Evolutionary conservation across 2,329 filamentous ascomycete genomes (phyloP), one percentile per base, ranked within the genome.

Genomic region (Mariannaea sp.): DNA sequence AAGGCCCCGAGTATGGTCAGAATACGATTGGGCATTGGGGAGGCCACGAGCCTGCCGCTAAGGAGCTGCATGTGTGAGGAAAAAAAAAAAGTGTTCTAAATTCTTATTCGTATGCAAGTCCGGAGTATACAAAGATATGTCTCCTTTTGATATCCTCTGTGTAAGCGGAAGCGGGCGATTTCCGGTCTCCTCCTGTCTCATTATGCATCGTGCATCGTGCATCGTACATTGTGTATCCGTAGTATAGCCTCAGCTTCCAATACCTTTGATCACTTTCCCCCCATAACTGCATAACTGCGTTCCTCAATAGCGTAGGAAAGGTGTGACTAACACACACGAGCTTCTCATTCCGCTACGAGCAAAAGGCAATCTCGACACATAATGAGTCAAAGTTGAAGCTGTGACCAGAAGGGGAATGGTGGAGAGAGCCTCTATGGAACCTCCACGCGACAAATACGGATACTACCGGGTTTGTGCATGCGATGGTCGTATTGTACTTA

Each of bases 381-480:
- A 7, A 47, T 46, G 42, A 52, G 42, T 47, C 42, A 16, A 36
- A 5, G 6, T 22, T 36, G 49, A 52, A 24, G 36, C 9, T 10
- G 27, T 5, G 13, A 46, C 42, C 3, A 24, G 22, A 46, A 24
- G 14, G 49, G n/a, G 49, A 14, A 12, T 46, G 29, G 49, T 19
- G 33, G n/a, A n/a, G n/a, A n/a, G n/a, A n/a, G n/a, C n/a, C n/a
- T n/a, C n/a, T 17, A 7, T 9, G n/a, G 19, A 26, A 8, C 20
- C 8, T 14, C 29, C 16, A 26, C 8, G 38, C 38, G 22, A 8
- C 16, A 14, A 36, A 36, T 16, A 6, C 6, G 16, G n/a, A 12
- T 32, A 12, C n/a, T 32, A n/a, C n/a, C n/a, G n/a, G n/a, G n/a
- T n/a, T n/a, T n/a, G n/a, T n/a, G n/a, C n/a, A n/a, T n/a, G n/a